phyloP scores from a whole-genome alignment of 352 stramenopile genomes.

The Phytopythium litorale region DNA sequence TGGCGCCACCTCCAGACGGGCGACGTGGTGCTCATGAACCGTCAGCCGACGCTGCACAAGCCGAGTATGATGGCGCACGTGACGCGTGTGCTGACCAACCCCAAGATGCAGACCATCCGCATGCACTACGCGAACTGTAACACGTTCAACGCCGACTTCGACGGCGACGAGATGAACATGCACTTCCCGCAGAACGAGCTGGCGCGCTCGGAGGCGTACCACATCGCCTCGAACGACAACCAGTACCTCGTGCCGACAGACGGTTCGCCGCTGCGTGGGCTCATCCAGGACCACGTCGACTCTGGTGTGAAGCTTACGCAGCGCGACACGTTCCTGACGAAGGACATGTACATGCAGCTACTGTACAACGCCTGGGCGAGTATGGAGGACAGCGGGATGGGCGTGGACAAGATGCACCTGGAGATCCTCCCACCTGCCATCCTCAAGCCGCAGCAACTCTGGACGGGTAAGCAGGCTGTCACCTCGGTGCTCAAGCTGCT shows the following conservation, averaged over 20 bases:
- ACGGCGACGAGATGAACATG: constrained; percentile 99
- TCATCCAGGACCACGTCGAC: constrained; percentile 99
- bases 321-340: constrained; percentile 97
- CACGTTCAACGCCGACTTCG: constrained; percentile 99
- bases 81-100: constrained; percentile 95
- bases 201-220: constrained; percentile 95
- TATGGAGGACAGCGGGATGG: constrained; percentile 92
- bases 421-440: constrained; percentile 96
- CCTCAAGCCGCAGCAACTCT: constrained; percentile 95
- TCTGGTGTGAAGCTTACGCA: constrained; percentile 98
- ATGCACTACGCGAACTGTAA: constrained; percentile 99
- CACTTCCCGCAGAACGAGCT: constrained; percentile 99
- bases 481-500: constrained; percentile 96
- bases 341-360: constrained; percentile 99
- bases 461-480: constrained; percentile 99
- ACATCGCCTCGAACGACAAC: constrained; percentile 97
- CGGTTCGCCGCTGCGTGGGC: constrained; percentile 95
- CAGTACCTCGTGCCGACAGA: constrained; percentile 98
- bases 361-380: constrained; percentile 94
- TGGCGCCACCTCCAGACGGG: constrained; percentile 97
- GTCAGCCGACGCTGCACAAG: constrained; percentile 99
- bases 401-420: constrained; percentile 87
- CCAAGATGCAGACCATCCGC: constrained; percentile 98
- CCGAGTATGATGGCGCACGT: constrained; percentile 99
- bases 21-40: constrained; percentile 99